Evolutionary conservation across 2,329 filamentous ascomycete species (phyloP), one percentile per base, ranked within the genome.

Genomic region (Sclerotinia subarctica): DNA sequence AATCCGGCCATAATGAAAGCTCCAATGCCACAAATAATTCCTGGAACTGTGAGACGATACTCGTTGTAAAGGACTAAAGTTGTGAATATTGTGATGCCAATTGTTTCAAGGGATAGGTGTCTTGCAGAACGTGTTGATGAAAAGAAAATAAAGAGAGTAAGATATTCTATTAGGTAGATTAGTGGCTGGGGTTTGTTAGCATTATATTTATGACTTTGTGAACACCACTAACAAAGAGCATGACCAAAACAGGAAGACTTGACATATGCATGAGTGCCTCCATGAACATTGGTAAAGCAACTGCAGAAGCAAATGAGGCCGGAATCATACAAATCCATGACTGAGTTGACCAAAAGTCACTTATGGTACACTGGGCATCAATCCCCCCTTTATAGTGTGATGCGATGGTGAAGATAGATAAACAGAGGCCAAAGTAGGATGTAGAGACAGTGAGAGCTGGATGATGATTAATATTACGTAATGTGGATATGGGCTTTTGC

Each of bases 1-100:
- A 74, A 19, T 13, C 75, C 73, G 7, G 73, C 69, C 19, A 69
- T 63, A 2, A 73, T 52, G 29, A 74, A 68, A 11, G 71, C 67
- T 21, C 60, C 53, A 8, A 73, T 32, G 13, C 74, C 68, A 32
- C 64, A 72, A 15, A 76, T 49, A 7, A 76, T 59, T 26, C 74
- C 74, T 21, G 68, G 70, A n/a, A 76, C 72, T 54, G 69, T 75
- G n/a, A 75, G 72, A 38, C 73, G 73, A 64, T 73, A 73, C 65
- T 76, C 75, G 58, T 73, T 72, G 42, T 72, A 72, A 19, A 76
- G 56, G 6, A 74, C 64, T 6, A 71, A 24, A 29, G 53, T 56
- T 13, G 68, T 72, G 49, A 70, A 66, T 7, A 62, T 29, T 17
- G 62, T 52, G 11, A 69, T 59, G 13, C 72, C 19, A 8, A 74